phyloP scores from a whole-genome alignment of 768 basidiomycete genomes.

The Dentipellis fragilis region DNA sequence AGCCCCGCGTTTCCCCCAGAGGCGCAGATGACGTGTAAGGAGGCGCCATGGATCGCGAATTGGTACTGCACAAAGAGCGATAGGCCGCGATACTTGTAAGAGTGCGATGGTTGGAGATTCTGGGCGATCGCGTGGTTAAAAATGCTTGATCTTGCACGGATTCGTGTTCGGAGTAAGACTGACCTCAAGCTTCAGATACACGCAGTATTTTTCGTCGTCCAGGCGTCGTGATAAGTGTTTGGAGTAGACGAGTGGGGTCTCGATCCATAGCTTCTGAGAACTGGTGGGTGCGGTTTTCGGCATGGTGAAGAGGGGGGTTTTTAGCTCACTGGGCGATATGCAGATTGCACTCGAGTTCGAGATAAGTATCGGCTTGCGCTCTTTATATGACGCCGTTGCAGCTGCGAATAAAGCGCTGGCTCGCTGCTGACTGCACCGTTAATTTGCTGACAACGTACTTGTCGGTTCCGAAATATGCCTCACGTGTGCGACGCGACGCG shows the following conservation, averaged over 20 bases:
- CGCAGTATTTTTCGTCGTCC: background rate
- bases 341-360: too few relatives aligned
- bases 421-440: too few relatives aligned
- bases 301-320: too few relatives aligned
- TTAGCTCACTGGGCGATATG: too few relatives aligned
- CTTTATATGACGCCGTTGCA: too few relatives aligned
- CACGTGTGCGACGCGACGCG: too few relatives aligned
- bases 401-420: too few relatives aligned
- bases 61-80: slow-evolving; percentile 49
- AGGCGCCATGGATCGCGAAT: slow-evolving; percentile 37
- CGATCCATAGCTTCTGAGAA: slow-evolving; percentile 2
- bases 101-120: slow-evolving; percentile 65
- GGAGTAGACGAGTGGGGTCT: slow-evolving; percentile 6
- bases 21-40: slow-evolving; percentile 55
- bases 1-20: slow-evolving; percentile 79
- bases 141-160: background rate
- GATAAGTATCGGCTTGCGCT: too few relatives aligned
- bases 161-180: background rate
- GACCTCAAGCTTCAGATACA: slow-evolving; percentile 10
- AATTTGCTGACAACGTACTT: too few relatives aligned
- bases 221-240: slow-evolving; percentile 4
- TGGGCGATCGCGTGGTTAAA: slow-evolving; percentile 17
- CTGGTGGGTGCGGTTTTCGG: too few relatives aligned
- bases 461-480: too few relatives aligned
- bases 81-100: slow-evolving; percentile 71